Evolutionary conservation across 331 rosid species (phyloP), one percentile per base, ranked within the genome.

Genomic region (Spiraea crenata): DNA sequence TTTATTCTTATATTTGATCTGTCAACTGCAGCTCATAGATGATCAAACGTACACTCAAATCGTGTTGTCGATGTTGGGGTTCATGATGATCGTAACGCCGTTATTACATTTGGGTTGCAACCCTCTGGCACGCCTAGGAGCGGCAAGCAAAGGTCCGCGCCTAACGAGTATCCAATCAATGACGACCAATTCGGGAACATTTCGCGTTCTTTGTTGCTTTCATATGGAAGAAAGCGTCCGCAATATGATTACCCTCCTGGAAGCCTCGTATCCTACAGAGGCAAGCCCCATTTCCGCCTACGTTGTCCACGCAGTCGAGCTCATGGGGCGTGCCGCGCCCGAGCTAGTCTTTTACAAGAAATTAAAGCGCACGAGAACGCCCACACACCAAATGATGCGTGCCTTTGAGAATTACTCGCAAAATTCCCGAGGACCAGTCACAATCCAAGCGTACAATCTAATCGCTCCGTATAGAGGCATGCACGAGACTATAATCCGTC

Each of bases 391-490:
- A 57, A 86, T 85, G 70, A 69, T 80, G 77, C 82, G 62, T 3
- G 89, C 91, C 7, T 84, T 88, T 3, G 73, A 70, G 34, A 84
- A 88, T 12, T 86, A 88, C 78, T 47, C 86, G 2, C 5, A 7
- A 19, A 80, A 78, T 60, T 65, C 89, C 0, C 5, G 57, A 12
- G 88, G 88, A 0, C 79, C 73, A 0, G 69, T 84, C 25, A 39
- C 58, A 0, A 16, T 85, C 55, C 34, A 76, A 1, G 80, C 86
- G 0, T 84, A 68, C n/a, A 51, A 75, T 56, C 73, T 84, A 47
- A 73, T 84, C 10, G 84, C 92, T 14, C 79, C 86, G 17, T 85
- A 82, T 69, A 80, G 69, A 76, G 68, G 67, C 70, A 85, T 87
- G 92, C 84, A 80, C 9, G 82, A 84, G 45, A 67, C 80, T 0